A percentile compares a stretch with the other conserved stretches of the same genome.
phyloP scores from a whole-genome alignment of 345 rosid species.

The Noccaea caerulescens region DNA sequence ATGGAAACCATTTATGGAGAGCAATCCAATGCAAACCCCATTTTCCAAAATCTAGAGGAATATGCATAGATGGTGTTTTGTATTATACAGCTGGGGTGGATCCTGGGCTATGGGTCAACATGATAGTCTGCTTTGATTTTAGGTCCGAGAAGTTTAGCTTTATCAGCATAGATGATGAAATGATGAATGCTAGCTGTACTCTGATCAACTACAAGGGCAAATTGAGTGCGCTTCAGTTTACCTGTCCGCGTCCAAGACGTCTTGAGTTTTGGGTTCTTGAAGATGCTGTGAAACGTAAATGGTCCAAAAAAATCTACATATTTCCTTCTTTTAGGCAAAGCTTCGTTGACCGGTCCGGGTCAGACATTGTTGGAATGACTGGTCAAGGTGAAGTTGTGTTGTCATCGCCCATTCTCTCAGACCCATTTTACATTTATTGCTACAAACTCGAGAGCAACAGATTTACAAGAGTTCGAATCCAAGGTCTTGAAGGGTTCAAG shows the following conservation, averaged over 20 bases:
- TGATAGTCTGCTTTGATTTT: neutral
- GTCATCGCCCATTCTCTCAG: neutral
- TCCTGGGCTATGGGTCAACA: too few species aligned
- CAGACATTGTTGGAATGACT: constrained; percentile 1
- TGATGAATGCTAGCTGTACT: too few species aligned
- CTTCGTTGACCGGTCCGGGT: neutral
- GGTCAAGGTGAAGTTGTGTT: neutral
- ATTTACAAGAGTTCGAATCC: neutral
- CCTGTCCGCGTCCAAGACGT: neutral
- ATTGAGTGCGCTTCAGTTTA: neutral
- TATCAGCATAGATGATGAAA: neutral
- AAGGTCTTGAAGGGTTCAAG: neutral
- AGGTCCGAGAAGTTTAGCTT: neutral
- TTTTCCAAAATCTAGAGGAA: too few species aligned
- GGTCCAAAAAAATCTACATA: neutral
- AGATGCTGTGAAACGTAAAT: neutral
- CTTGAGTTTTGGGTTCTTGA: constrained; percentile 2
- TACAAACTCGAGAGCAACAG: neutral
- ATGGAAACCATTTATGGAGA: too few species aligned
- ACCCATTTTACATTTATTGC: neutral
- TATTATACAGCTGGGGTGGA: too few species aligned
- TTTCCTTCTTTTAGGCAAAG: neutral
- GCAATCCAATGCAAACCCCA: too few species aligned
- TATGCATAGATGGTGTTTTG: too few species aligned
- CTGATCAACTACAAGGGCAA: neutral